A percentile compares a stretch with the other conserved stretches of the same genome.
phyloP scores from a whole-genome alignment of 805 yeast genomes.

The Yarrowia keelungensis region DNA sequence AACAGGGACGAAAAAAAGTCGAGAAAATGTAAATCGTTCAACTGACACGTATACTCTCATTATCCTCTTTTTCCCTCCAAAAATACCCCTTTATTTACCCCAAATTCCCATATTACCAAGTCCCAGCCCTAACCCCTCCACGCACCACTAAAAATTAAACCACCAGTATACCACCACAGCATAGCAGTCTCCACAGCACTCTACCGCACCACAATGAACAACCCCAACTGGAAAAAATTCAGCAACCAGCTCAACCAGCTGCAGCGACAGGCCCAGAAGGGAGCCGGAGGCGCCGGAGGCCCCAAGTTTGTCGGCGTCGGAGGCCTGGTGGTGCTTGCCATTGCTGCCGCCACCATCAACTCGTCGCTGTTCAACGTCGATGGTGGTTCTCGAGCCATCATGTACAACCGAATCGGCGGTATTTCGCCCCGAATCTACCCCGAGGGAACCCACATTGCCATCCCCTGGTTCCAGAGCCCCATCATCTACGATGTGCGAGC shows the following conservation, averaged over 20 bases:
- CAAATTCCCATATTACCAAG: too few species aligned
- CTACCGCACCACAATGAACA: slow-evolving; percentile 10
- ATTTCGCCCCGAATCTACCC: slow-evolving; percentile 79
- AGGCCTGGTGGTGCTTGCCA: slow-evolving; percentile 64
- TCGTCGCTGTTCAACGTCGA: slow-evolving; percentile 82
- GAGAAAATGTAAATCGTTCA: background rate
- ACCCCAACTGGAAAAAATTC: slow-evolving; percentile 37
- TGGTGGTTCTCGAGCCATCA: slow-evolving; percentile 98
- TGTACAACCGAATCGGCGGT: slow-evolving; percentile 87
- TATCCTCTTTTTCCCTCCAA: too few species aligned
- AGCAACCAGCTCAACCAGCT: slow-evolving; percentile 37
- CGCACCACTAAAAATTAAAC: background rate
- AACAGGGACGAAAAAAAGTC: too few species aligned
- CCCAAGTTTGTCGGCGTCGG: slow-evolving; percentile 70
- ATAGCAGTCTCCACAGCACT: background rate
- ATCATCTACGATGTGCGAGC: slow-evolving; percentile 94
- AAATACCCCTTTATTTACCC: too few species aligned
- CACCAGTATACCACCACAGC: slow-evolving; percentile 8
- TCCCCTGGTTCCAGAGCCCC: slow-evolving; percentile 96
- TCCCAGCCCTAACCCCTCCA: slow-evolving; percentile 8
- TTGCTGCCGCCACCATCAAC: slow-evolving; percentile 61
- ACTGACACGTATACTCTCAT: background rate
- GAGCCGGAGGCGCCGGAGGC: slow-evolving; percentile 49
- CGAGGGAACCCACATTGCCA: slow-evolving; percentile 93
- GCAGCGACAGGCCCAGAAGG: slow-evolving; percentile 34